phyloP scores from a whole-genome alignment of 2,329 filamentous ascomycete species.

The Gaeumannomyces tritici region DNA sequence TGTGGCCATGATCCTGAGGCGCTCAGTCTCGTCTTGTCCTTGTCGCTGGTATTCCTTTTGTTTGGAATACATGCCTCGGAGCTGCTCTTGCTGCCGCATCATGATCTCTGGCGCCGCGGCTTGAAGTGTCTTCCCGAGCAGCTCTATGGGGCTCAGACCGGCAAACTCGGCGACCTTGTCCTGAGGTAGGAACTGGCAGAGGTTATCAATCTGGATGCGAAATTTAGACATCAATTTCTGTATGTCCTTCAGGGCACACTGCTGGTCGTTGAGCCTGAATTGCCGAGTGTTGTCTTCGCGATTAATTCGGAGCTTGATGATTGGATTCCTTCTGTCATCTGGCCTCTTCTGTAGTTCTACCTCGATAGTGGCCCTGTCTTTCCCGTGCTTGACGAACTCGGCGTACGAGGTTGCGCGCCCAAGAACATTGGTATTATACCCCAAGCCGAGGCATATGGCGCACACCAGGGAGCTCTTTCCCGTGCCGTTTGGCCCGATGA shows the following conservation, averaged over 20 bases:
- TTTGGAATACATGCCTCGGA: constrained; percentile 61
- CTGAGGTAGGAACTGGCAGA: constrained; percentile 94
- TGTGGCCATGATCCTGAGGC: constrained; percentile 56
- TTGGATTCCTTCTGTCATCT: constrained; percentile 52
- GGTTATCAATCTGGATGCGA: constrained; percentile 91
- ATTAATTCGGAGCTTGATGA: constrained; percentile 68
- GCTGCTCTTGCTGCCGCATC: constrained; percentile 63
- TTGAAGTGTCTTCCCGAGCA: constrained; percentile 77
- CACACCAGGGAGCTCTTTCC: constrained; percentile 97
- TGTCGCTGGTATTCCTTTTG: constrained; percentile 56
- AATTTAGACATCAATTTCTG: constrained; percentile 58
- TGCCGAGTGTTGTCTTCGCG: constrained; percentile 71
- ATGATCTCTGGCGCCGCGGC: constrained; percentile 79
- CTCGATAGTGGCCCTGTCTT: constrained; percentile 69
- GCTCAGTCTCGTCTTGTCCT: constrained; percentile 49
- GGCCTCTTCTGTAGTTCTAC: constrained; percentile 71
- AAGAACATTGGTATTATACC: constrained; percentile 71
- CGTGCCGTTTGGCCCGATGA: constrained; percentile 97
- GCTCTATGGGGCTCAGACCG: constrained; percentile 67
- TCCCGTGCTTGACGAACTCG: constrained; percentile 90
- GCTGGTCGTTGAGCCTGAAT: constrained; percentile 68
- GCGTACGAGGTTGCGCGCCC: constrained; percentile 76
- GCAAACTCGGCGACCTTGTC: constrained; percentile 95
- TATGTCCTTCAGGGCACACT: constrained; percentile 52
- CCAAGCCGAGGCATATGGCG: constrained; percentile 87